Evolutionary conservation across 2,329 filamentous ascomycete genomes (phyloP).

Genomic region (Endothia cerciana): DNA sequence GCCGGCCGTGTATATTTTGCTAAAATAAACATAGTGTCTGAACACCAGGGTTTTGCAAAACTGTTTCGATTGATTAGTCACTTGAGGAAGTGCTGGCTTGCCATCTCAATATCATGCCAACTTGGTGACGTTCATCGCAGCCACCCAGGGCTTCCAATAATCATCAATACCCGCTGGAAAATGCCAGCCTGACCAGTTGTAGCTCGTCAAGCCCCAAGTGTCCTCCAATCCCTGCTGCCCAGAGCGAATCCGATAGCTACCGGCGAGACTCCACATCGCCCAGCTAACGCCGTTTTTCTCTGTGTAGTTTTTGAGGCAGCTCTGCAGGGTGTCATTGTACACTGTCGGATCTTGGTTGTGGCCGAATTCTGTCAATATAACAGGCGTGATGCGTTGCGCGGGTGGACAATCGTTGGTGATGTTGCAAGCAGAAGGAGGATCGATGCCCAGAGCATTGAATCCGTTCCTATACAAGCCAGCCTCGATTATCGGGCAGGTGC

Average conservation of each 20-base stretch:
- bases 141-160: constrained; percentile 56
- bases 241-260: constrained; percentile 49
- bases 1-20: background rate
- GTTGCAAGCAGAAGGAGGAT: constrained; percentile 45
- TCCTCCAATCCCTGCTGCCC: constrained; percentile 50
- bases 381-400: constrained; percentile 47
- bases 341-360: constrained; percentile 47
- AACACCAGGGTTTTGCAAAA: background rate
- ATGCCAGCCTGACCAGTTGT: constrained; percentile 52
- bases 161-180: constrained; percentile 49
- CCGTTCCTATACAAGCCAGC: constrained; percentile 53
- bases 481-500: constrained; percentile 51
- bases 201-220: constrained; percentile 53
- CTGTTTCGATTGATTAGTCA: background rate
- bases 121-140: constrained; percentile 42
- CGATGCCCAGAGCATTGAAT: constrained; percentile 51
- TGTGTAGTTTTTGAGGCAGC: constrained; percentile 50
- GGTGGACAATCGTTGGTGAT: constrained; percentile 42
- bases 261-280: constrained; percentile 54
- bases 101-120: background rate
- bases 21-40: background rate
- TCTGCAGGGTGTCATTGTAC: constrained; percentile 50
- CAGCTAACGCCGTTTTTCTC: constrained; percentile 49
- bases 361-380: constrained; percentile 53
- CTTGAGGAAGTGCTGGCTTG: background rate